Conservation (phyloP, 805 yeast genomes). For the Candida morakotiae region DNA sequence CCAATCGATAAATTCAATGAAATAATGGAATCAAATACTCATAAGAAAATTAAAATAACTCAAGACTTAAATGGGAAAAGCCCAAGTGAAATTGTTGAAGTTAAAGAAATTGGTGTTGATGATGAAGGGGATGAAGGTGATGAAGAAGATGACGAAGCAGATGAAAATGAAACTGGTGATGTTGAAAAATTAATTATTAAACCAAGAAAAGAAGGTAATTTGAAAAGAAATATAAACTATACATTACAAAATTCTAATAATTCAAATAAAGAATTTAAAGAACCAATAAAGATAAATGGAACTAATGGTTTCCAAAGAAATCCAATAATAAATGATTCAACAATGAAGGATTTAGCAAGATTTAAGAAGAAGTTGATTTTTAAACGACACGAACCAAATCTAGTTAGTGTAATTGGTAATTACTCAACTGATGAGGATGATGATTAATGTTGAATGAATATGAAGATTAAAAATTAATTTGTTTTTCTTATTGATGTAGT, state of each 20-base stretch:
- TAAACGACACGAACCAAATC: slow-evolving; percentile 7
- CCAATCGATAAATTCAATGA: slow-evolving; percentile 52
- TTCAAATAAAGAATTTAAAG: neutral
- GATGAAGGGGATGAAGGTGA: slow-evolving; percentile 11
- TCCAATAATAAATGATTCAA: slow-evolving; percentile 11
- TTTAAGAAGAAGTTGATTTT: slow-evolving; percentile 8
- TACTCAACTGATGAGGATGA: slow-evolving; percentile 32
- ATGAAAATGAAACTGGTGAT: slow-evolving; percentile 3
- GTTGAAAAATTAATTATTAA: slow-evolving; percentile 1
- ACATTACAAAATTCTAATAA: neutral
- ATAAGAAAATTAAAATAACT: neutral
- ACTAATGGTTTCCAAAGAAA: neutral
- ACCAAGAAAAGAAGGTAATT: neutral
- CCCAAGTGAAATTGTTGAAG: neutral
- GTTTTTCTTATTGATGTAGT: no score
- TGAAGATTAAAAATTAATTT: no score
- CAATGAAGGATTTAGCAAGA: slow-evolving; percentile 13
- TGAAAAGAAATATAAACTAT: neutral
- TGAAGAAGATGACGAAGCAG: slow-evolving; percentile 15
- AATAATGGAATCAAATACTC: slow-evolving; percentile 23
- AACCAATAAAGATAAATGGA: neutral
- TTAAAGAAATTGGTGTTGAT: neutral
- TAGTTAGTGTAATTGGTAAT: slow-evolving; percentile 15
- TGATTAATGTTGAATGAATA: no score
- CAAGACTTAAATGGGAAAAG: slow-evolving; percentile 7